Evolutionary conservation across 371 early-diverging fungal species (phyloP), one percentile per base, ranked within the genome.

Genomic region (Rhizopus microsporus): DNA sequence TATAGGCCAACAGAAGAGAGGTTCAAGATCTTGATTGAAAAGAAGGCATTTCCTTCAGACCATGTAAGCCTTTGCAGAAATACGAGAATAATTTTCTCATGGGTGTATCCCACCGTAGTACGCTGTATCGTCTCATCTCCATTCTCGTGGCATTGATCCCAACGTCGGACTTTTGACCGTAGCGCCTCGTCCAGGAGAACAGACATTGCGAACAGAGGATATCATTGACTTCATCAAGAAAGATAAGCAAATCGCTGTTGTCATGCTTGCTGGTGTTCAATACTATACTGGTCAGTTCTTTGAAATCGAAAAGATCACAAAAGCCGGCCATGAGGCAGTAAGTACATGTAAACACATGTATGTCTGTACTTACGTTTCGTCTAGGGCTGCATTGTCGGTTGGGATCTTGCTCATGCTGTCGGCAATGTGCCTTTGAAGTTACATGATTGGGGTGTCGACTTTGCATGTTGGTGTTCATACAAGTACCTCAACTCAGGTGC

Each of bases 391-490:
- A 63, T 92, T 38, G 95, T 96, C 5, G 98, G 97, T 3, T 96
- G 90, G 82, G 98, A 98, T 76, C 80, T 98, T 53, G 97, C 98
- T 0, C 98, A 98, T 63, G 97, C 97, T 5, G 95, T 86, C 4
- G 98, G 98, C 30, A 98, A 98, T 74, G 89, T 95, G 0, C 88
- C 88, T 33, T 71, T 97, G 38, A 54, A 83, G 30, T 74, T 98
- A 56, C 95, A 97, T 73, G 95, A 95, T 58, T 98, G 98, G 98
- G 73, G 88, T 43, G 96, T 96, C 5, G 98, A 98, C 63, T 97
- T 97, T 82, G 98, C 97, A n/a, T 88, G 88, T 58, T 98, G 98
- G 98, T 98, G 97, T 78, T 87, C 94, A 2, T 98, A 98, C 86
- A 98, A 98, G 71, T 98, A 98, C 68, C 74, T 98, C 46, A 96